Evolutionary conservation across 495 filamentous ascomycete species (phyloP).

Genomic region (Penicillium crystallinum): DNA sequence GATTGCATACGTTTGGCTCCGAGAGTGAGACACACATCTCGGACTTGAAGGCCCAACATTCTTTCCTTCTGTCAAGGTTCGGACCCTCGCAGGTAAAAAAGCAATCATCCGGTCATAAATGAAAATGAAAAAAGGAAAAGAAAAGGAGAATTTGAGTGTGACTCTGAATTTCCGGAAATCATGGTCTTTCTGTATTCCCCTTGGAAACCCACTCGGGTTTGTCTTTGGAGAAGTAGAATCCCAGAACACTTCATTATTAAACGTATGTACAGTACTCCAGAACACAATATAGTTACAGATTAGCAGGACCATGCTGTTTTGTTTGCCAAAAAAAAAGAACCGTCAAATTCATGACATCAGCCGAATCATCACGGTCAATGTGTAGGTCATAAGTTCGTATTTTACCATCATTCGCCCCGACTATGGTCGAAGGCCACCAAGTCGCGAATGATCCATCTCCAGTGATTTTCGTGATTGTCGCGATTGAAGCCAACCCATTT

Average conservation of each 20-base stretch:
- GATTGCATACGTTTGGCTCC: slow-evolving; percentile 30
- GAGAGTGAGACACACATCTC: slow-evolving; percentile 20
- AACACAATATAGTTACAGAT: slow-evolving; percentile 24
- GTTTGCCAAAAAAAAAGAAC: neutral
- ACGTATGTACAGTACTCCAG: neutral
- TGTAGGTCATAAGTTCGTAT: slow-evolving; percentile 26
- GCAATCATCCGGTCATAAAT: neutral
- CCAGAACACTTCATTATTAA: no score
- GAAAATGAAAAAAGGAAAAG: slow-evolving; percentile 8
- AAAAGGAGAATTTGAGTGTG: slow-evolving; percentile 25
- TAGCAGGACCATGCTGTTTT: neutral
- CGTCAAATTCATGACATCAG: slow-evolving; percentile 19
- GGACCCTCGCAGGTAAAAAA: slow-evolving; percentile 20
- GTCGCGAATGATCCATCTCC: slow-evolving; percentile 55
- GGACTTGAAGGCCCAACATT: slow-evolving; percentile 12
- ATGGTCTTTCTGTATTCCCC: neutral
- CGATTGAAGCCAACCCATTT: slow-evolving; percentile 60
- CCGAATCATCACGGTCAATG: slow-evolving; percentile 19
- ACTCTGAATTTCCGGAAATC: slow-evolving; percentile 16
- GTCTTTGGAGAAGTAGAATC: no score
- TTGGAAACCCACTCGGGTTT: neutral
- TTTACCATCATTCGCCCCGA: slow-evolving; percentile 3
- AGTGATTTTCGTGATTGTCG: slow-evolving; percentile 37
- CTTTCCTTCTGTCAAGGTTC: slow-evolving; percentile 1
- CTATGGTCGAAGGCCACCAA: slow-evolving; percentile 28